phyloP scores from a whole-genome alignment of 345 rosid genomes.

The Eucalyptus marginata region DNA sequence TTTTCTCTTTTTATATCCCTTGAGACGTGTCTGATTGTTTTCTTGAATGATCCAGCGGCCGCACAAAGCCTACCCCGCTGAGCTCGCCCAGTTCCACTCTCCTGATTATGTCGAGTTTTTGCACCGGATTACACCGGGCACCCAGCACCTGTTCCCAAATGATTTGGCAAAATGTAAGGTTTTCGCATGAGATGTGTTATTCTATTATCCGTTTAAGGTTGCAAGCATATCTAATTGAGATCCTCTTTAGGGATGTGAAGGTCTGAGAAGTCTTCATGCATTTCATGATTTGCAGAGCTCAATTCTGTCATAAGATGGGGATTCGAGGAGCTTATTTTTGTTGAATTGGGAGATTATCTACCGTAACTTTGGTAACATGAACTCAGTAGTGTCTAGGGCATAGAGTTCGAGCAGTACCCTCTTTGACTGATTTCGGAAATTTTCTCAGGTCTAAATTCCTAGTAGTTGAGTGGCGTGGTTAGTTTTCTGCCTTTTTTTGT shows the following conservation, averaged over 20 bases:
- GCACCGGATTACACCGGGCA: constrained; percentile 73
- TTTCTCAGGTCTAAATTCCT: not conserved
- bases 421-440: not conserved
- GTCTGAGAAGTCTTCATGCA: not conserved
- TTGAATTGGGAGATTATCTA: not conserved
- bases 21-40: not conserved
- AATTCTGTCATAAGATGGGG: not conserved
- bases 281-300: not conserved
- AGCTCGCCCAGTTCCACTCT: constrained; percentile 96
- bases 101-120: constrained; percentile 88
- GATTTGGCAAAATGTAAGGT: constrained; percentile 64
- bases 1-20: not conserved
- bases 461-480: not conserved
- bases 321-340: not conserved
- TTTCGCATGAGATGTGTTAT: not conserved
- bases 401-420: not conserved
- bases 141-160: constrained; percentile 43
- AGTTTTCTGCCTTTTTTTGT: not conserved
- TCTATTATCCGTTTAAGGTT: not conserved
- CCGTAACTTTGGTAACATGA: not conserved
- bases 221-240: not conserved
- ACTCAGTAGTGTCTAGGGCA: not conserved
- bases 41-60: constrained; percentile 60
- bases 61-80: constrained; percentile 93
- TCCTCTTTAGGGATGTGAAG: not conserved